Base-by-base conservation (phyloP, 2,329 filamentous ascomycete genomes). In the Neoarthrinium moseri region DNA sequence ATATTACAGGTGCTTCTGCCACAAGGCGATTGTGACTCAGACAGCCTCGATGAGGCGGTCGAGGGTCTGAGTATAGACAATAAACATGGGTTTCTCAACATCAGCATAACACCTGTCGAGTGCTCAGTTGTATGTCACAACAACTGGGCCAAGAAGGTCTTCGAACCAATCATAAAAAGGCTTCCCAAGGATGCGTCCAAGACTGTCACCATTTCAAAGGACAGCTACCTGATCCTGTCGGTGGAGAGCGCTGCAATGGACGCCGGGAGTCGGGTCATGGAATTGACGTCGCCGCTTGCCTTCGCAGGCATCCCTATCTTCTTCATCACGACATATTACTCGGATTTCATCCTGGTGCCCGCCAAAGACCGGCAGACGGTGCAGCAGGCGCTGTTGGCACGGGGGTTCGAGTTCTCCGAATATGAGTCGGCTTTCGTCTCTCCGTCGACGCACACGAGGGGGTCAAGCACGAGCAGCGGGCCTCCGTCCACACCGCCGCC, bases 251-350 rank as follows among this genome's bases (percentile, higher is more conserved):
- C 91, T 56, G 91, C 91, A 6, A 84, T 96, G 56, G 91, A 96
- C 62, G 91, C 92, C 8, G 91, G 91, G 6, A 90, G 91, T 56
- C 82, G 91, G 46, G 92, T 99, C 6, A 81, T 96, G 57, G 92
- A 97, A 61, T 69, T 99, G 51, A 96, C 91, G 6, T 91, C 86
- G 43, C 94, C 92, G 5, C 76, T 97, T 24, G 92, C 94, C 22
- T 78, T 96, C 63, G 92, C 92, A 40, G 89, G 90, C 56, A 94
- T 97, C 43, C 89, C 92, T 43, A 95, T 99, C 61, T 96, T 97
- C 74, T 97, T 97, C 77, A 95, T 96, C 65, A 96, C 92, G 4
- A 96, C 91, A 24, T 99, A 97, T 69, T 97, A 95, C 69, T 94
- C 89, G 26, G 92, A 99, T 70, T 97, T 96, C 68, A 95, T 99